Percentiles rank a stretch among this genome's conserved stretches.
Conservation (phyloP, 495 filamentous ascomycete genomes). For the Trichoderma gamsii region DNA sequence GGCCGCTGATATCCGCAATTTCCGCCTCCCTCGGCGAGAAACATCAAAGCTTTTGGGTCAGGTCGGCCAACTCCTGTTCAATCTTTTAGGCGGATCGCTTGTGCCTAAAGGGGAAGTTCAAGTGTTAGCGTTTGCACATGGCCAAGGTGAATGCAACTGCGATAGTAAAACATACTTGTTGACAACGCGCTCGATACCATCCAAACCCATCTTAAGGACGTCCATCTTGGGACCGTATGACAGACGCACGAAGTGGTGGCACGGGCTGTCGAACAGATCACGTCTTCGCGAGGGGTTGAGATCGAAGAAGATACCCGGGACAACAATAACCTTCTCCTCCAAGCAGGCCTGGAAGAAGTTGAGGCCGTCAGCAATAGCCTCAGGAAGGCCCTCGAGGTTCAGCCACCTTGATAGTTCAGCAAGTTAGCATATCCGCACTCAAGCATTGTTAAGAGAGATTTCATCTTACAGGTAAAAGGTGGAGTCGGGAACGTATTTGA, state of each 20-base stretch:
- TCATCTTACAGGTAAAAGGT: constrained; percentile 71
- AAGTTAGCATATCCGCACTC: constrained; percentile 17
- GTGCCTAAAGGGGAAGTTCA: background rate
- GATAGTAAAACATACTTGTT: constrained; percentile 45
- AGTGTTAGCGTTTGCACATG: background rate
- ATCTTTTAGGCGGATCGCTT: background rate
- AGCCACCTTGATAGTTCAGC: constrained; percentile 29
- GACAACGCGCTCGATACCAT: constrained; percentile 82
- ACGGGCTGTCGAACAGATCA: constrained; percentile 90
- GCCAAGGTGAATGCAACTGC: background rate
- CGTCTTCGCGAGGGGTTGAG: constrained; percentile 83
- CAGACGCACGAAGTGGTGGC: constrained; percentile 89
- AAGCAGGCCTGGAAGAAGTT: constrained; percentile 96
- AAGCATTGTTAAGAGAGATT: constrained; percentile 55
- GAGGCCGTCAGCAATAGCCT: constrained; percentile 78
- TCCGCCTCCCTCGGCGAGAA: no score
- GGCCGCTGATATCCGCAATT: background rate
- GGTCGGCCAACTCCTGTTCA: background rate
- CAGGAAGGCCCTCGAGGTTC: constrained; percentile 54
- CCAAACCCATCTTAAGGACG: constrained; percentile 72
- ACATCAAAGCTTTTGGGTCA: background rate
- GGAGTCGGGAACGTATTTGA: constrained; percentile 72
- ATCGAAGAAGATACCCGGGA: constrained; percentile 89
- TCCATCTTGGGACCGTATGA: constrained; percentile 91
- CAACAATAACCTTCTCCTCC: constrained; percentile 88